Evolutionary conservation across 129 eudicot species (phyloP).

Genomic region (Smallanthus sonchifolius): DNA sequence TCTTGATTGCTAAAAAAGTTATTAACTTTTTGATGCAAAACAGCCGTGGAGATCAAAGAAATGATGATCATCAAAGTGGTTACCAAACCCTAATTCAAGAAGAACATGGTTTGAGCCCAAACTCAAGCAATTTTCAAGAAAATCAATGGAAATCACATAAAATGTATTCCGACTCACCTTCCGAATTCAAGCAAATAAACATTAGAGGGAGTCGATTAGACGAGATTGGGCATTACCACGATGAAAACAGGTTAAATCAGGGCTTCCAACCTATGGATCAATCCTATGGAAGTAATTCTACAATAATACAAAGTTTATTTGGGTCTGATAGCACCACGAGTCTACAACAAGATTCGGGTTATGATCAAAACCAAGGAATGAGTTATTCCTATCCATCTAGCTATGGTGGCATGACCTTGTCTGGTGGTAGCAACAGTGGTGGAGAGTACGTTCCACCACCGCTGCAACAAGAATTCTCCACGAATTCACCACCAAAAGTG

Average conservation of each 20-base stretch:
- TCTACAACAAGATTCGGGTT: constrained; percentile 37
- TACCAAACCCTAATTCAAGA: constrained; percentile 65
- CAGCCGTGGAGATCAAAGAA: constrained; percentile 57
- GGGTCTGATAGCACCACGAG: constrained; percentile 47
- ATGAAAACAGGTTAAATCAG: constrained; percentile 27
- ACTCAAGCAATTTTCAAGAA: constrained; percentile 41
- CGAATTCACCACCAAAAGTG: constrained; percentile 44
- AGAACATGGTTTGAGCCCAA: constrained; percentile 51
- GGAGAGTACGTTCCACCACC: constrained; percentile 25
- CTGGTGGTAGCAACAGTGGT: constrained; percentile 19
- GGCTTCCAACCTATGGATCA: constrained; percentile 53
- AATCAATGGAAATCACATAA: constrained; percentile 53
- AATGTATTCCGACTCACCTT: constrained; percentile 30
- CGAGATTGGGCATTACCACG: constrained; percentile 16
- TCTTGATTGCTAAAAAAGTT: constrained; percentile 10
- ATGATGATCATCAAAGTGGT: constrained; percentile 47
- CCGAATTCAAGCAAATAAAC: constrained; percentile 33
- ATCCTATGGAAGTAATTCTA: constrained; percentile 40
- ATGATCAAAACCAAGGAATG: constrained; percentile 35
- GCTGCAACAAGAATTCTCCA: constrained; percentile 32
- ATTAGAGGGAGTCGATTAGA: constrained; percentile 45
- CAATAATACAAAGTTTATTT: constrained; percentile 46
- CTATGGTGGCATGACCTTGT: constrained; percentile 22
- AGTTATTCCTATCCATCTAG: constrained; percentile 34
- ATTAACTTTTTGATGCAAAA: background rate